Percentiles rank a stretch among this genome's conserved stretches.
phyloP scores from a whole-genome alignment of 2,329 filamentous ascomycete genomes.

The Arthrobotrys iridis region DNA sequence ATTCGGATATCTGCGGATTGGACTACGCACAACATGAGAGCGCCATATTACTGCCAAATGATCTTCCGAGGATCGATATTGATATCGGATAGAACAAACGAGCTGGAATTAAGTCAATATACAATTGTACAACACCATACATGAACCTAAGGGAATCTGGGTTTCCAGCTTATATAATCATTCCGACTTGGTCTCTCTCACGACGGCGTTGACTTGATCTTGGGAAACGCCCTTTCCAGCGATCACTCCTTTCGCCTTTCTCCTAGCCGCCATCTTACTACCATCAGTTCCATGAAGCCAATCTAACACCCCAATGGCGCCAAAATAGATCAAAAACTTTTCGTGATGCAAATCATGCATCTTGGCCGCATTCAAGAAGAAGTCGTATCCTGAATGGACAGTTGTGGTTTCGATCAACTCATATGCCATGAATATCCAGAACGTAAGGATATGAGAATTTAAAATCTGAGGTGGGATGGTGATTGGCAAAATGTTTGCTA shows the following conservation, averaged over 20 bases:
- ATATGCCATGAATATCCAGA: slow-evolving; percentile 66
- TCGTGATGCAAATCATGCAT: slow-evolving; percentile 70
- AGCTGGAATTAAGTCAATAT: too few species aligned
- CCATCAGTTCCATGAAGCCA: slow-evolving; percentile 67
- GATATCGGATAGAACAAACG: background rate
- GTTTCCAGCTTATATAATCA: background rate
- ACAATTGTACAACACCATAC: too few species aligned
- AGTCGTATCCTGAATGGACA: slow-evolving; percentile 70
- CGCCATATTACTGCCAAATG: background rate
- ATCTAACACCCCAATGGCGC: slow-evolving; percentile 66
- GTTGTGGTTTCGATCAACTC: slow-evolving; percentile 67
- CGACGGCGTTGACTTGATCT: slow-evolving; percentile 5
- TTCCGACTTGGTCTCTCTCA: slow-evolving; percentile 36
- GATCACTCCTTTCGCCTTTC: slow-evolving; percentile 34
- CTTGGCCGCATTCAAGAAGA: slow-evolving; percentile 64
- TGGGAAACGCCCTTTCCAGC: slow-evolving; percentile 22
- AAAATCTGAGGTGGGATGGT: slow-evolving; percentile 65
- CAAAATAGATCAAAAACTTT: slow-evolving; percentile 68
- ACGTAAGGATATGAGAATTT: slow-evolving; percentile 65
- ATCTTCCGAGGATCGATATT: background rate
- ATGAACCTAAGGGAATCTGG: background rate
- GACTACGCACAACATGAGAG: background rate
- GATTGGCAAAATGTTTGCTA: slow-evolving; percentile 68
- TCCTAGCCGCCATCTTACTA: slow-evolving; percentile 46
- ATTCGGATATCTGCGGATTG: too few species aligned